Evolutionary conservation across 2,329 filamentous ascomycete species (phyloP).

Genomic region (Fusarium oligoseptatum): DNA sequence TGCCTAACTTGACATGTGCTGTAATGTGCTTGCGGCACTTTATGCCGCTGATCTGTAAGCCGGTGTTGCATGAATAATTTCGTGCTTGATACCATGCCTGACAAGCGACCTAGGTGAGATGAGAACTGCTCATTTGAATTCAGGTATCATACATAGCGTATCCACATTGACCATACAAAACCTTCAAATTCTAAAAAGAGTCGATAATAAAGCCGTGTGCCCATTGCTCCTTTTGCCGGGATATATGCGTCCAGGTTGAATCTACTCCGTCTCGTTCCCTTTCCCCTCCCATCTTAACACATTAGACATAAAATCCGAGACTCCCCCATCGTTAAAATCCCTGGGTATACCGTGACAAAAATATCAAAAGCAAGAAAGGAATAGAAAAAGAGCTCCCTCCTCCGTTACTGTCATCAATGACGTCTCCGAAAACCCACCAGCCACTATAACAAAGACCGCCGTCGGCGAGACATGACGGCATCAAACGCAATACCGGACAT

Average conservation of each 20-base stretch:
- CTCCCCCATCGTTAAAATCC: background rate
- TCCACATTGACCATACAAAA: too few species aligned
- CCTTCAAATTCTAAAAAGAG: too few species aligned
- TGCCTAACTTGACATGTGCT: background rate
- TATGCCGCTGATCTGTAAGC: too few species aligned
- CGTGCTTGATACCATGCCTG: too few species aligned
- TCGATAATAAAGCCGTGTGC: too few species aligned
- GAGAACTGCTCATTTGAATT: too few species aligned
- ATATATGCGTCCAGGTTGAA: background rate
- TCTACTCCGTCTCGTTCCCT: background rate
- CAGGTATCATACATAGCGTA: too few species aligned
- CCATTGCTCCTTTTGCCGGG: too few species aligned
- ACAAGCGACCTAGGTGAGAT: too few species aligned
- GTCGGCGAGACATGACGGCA: background rate
- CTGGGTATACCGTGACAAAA: background rate
- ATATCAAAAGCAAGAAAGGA: background rate
- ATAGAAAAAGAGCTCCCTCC: background rate
- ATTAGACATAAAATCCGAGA: background rate
- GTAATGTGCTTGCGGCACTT: too few species aligned
- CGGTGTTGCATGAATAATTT: too few species aligned
- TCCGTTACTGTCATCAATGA: background rate
- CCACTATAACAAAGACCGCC: background rate
- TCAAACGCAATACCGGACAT: background rate
- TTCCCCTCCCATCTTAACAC: background rate
- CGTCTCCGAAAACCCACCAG: background rate